phyloP scores from a whole-genome alignment of 2,329 filamentous ascomycete genomes.

The Botrytis fragariae region DNA sequence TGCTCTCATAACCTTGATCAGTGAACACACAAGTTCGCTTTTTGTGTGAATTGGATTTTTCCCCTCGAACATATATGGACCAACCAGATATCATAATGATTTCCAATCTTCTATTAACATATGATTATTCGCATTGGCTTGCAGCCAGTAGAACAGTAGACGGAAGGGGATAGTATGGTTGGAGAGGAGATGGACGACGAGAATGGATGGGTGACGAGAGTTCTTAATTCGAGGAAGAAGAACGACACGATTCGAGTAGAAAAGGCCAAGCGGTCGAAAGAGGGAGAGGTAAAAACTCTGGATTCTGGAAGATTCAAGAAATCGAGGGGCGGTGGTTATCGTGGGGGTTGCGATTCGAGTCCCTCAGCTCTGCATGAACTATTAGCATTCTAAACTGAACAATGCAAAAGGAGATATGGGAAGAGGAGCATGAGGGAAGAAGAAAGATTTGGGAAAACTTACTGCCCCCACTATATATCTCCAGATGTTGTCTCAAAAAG shows the following conservation, averaged over 20 bases:
- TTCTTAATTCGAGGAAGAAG: background rate
- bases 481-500: background rate
- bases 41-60: no score
- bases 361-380: fast-evolving
- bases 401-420: fast-evolving
- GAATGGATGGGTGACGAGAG: background rate
- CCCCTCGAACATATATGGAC: fast-evolving
- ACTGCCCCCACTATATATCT: background rate
- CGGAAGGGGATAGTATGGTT: fast-evolving
- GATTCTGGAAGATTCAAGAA: fast-evolving
- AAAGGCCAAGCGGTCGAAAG: background rate
- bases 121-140: fast-evolving
- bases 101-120: background rate
- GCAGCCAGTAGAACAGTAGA: fast-evolving
- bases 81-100: background rate
- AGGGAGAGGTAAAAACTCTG: background rate
- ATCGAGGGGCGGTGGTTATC: fast-evolving
- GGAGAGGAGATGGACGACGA: background rate
- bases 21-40: no score
- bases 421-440: background rate
- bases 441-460: background rate
- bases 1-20: no score
- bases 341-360: background rate
- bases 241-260: no score
- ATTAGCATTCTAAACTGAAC: fast-evolving